Conservation (phyloP, 2,329 filamentous ascomycete genomes). For the Sporothrix globosa region DNA sequence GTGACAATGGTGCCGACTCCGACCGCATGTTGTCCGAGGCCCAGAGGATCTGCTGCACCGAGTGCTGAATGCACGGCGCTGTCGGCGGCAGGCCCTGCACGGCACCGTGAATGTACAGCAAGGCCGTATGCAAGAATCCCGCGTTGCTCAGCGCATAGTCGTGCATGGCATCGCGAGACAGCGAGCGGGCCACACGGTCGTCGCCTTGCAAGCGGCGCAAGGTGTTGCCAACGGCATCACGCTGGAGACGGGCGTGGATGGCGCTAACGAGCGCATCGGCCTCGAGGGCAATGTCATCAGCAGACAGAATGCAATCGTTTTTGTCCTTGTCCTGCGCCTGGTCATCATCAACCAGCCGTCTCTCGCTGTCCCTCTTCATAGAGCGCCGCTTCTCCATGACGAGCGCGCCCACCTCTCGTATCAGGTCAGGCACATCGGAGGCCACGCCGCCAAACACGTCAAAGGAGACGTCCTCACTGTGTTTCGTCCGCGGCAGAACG, state of each 20-base stretch:
- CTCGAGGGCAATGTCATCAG: conserved; percentile 31
- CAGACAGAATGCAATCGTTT: conserved; percentile 10
- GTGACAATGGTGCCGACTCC: conserved; percentile 28
- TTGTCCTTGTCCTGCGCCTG: background rate
- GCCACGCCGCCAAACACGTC: conserved; percentile 34
- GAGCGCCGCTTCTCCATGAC: conserved; percentile 29
- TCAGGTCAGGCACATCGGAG: conserved; percentile 33
- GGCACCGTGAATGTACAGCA: conserved; percentile 31
- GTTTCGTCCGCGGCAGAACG: background rate
- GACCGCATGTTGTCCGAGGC: conserved; percentile 31
- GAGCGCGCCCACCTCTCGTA: conserved; percentile 32
- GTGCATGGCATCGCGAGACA: conserved; percentile 29
- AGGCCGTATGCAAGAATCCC: conserved; percentile 31
- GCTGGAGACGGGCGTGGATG: conserved; percentile 27
- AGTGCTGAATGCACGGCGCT: conserved; percentile 29
- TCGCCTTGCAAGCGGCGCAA: conserved; percentile 21
- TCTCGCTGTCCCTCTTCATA: background rate
- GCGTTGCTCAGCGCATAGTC: conserved; percentile 35
- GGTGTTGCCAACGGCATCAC: conserved; percentile 23
- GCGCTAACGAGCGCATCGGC: conserved; percentile 24
- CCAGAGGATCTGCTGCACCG: conserved; percentile 32
- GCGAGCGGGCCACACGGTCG: conserved; percentile 1
- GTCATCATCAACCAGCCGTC: background rate
- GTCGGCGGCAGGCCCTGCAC: conserved; percentile 26
- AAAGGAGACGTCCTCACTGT: conserved; percentile 29